phyloP scores from a whole-genome alignment of 208 protist genomes.

The Naegleria lovaniensis region DNA sequence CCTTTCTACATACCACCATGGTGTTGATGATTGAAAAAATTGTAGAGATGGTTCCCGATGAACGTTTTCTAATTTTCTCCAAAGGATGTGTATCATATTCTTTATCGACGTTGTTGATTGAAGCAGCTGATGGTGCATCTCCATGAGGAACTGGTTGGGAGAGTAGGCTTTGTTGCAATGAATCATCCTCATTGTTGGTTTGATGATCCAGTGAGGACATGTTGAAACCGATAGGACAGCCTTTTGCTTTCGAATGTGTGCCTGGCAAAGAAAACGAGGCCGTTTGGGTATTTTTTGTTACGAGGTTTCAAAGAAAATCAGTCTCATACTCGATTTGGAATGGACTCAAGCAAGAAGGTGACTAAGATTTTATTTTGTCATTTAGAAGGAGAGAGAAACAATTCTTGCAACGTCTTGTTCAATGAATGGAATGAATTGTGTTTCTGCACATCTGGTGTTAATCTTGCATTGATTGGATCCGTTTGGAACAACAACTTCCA shows the following conservation, averaged over 20 bases:
- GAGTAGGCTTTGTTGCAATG: neutral
- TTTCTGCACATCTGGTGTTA: constrained; percentile 4
- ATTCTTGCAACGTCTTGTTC: neutral
- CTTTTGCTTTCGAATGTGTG: too few relatives aligned
- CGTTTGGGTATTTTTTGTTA: neutral
- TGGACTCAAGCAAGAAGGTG: too few relatives aligned
- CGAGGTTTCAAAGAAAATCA: too few relatives aligned
- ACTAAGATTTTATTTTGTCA: neutral
- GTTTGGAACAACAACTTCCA: neutral
- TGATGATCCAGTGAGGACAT: neutral
- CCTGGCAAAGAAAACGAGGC: too few relatives aligned
- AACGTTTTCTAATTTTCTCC: neutral
- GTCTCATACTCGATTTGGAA: too few relatives aligned
- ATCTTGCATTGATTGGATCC: neutral
- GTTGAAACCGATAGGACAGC: neutral
- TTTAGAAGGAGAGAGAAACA: neutral
- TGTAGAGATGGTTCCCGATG: neutral
- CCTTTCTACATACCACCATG: neutral
- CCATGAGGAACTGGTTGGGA: neutral
- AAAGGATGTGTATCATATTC: neutral
- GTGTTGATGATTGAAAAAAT: neutral
- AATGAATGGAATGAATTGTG: constrained; percentile 3
- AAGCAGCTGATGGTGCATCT: too few relatives aligned
- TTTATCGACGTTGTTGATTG: neutral
- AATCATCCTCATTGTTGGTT: neutral